phyloP scores from a whole-genome alignment of 257 asterid species.

The Sherardia arvensis region DNA sequence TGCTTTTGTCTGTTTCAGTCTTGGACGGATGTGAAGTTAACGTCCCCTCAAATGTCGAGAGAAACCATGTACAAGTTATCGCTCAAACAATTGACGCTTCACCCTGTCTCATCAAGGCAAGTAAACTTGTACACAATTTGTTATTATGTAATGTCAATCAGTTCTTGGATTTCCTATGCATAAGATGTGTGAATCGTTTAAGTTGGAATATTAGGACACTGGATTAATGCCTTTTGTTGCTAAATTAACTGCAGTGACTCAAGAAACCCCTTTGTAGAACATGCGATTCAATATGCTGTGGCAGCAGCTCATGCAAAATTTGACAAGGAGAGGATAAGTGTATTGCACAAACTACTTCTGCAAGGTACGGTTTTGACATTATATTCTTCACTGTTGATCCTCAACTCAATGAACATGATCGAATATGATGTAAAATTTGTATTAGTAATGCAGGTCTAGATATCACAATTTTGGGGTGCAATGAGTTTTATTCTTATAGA shows the following conservation, averaged over 20 bases:
- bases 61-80: constrained; percentile 77
- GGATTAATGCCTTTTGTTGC: constrained; percentile 13
- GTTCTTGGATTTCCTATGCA: no score
- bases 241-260: constrained; percentile 58
- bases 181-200: no score
- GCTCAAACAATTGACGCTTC: constrained; percentile 49
- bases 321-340: constrained; percentile 50
- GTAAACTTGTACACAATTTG: no score
- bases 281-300: constrained; percentile 72
- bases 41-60: constrained; percentile 95
- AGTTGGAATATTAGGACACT: no score
- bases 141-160: no score
- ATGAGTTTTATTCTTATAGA: constrained; percentile 90
- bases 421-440: constrained; percentile 26
- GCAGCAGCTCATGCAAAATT: constrained; percentile 73
- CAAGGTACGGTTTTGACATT: constrained; percentile 47
- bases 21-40: constrained; percentile 83
- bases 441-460: constrained; percentile 77
- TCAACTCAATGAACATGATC: constrained; percentile 1
- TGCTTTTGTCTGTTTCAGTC: constrained; percentile 39
- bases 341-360: constrained; percentile 60
- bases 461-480: constrained; percentile 83
- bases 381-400: constrained; percentile 14
- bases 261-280: constrained; percentile 86
- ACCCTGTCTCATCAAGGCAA: constrained; percentile 54